A percentile compares a stretch with the other conserved stretches of the same genome.
These are phyloP conservation scores for Herpotrichia juniperi DNA, from an alignment of 2,329 filamentous ascomycete species.

Conservation along the genomic window DNA sequence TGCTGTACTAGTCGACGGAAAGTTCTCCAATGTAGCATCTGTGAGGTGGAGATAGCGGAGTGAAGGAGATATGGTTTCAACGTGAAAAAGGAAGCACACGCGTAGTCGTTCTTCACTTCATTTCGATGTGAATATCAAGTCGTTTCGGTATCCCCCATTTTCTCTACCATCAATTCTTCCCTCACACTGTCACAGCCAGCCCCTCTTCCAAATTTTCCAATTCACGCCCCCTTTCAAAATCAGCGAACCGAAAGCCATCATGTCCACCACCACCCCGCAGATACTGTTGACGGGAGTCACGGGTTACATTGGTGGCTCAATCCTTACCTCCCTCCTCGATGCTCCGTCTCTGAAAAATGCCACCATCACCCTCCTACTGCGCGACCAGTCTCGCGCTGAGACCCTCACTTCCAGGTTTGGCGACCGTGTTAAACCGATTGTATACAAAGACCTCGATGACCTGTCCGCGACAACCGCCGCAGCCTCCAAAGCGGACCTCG, in stretches of 20 bases:
- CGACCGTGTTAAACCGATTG: background rate
- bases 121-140: too few relatives aligned
- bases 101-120: too few relatives aligned
- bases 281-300: conserved; percentile 8
- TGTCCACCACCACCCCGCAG: background rate
- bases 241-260: background rate
- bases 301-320: conserved; percentile 7
- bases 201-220: background rate
- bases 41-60: too few relatives aligned
- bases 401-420: background rate
- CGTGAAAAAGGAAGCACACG: too few relatives aligned
- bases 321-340: background rate
- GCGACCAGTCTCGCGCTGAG: background rate
- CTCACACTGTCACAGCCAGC: too few relatives aligned
- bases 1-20: too few relatives aligned
- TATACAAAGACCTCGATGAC: background rate
- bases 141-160: too few relatives aligned
- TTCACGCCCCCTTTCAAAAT: background rate
- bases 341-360: background rate
- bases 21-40: too few relatives aligned
- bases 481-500: conserved; percentile 15
- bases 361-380: conserved; percentile 2
- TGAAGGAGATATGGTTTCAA: too few relatives aligned
- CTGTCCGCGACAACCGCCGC: background rate
- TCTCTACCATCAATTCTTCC: too few relatives aligned